Evolutionary conservation across 805 yeast genomes (phyloP).

Genomic region (Groenewaldozyma salmanticensis): DNA sequence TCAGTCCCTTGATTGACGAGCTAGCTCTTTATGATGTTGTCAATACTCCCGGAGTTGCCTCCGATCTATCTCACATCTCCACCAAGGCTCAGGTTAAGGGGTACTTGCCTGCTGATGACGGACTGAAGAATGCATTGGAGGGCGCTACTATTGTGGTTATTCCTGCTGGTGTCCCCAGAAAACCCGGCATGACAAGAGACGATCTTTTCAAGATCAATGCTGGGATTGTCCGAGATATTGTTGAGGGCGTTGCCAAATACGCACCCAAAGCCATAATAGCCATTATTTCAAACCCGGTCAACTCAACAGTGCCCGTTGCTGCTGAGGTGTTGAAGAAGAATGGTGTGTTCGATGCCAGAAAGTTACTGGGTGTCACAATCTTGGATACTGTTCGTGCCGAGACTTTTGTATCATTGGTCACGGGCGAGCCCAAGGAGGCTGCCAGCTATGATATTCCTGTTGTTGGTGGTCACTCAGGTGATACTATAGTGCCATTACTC

Average conservation of each 20-base stretch:
- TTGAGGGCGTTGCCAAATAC: conserved; percentile 60
- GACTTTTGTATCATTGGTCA: conserved; percentile 56
- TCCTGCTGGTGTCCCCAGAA: conserved; percentile 90
- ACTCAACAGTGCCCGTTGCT: conserved; percentile 85
- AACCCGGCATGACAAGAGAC: conserved; percentile 92
- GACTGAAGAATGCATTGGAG: conserved; percentile 57
- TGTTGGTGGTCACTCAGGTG: conserved; percentile 93
- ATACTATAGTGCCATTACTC: conserved; percentile 82
- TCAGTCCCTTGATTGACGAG: conserved; percentile 51
- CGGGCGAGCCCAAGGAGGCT: conserved; percentile 32
- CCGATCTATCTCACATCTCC: conserved; percentile 78
- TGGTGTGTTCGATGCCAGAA: conserved; percentile 60
- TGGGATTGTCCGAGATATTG: conserved; percentile 62
- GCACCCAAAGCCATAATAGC: conserved; percentile 71
- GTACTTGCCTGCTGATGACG: conserved; percentile 51
- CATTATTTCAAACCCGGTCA: conserved; percentile 88
- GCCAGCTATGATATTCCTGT: conserved; percentile 54
- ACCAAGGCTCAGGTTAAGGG: conserved; percentile 53
- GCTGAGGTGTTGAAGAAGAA: conserved; percentile 64
- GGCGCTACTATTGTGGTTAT: conserved; percentile 81
- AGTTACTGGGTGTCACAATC: conserved; percentile 81
- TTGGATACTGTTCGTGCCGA: conserved; percentile 83
- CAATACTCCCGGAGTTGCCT: conserved; percentile 76
- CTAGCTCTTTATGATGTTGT: conserved; percentile 80
- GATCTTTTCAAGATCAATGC: conserved; percentile 81